Evolutionary conservation across 1,284 basidiomycete genomes (phyloP).

Genomic region (Tremellales sp.): DNA sequence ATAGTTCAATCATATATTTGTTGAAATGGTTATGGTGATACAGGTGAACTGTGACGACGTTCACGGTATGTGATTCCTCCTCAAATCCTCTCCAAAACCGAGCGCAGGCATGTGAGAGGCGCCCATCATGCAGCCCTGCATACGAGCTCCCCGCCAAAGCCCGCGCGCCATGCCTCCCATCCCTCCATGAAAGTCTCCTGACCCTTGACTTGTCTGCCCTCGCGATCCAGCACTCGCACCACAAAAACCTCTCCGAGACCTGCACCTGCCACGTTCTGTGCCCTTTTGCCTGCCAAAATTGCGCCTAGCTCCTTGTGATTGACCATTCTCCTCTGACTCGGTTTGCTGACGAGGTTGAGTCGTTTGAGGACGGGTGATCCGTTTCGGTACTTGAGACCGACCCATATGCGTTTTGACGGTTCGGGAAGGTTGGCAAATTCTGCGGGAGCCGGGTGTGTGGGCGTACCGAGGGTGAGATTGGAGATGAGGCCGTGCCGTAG

Average conservation of each 20-base stretch:
- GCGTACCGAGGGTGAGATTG: conserved; percentile 41
- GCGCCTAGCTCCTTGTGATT: conserved; percentile 38
- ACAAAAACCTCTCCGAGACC: conserved; percentile 47
- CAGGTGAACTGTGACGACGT: conserved; percentile 2
- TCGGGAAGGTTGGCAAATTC: conserved; percentile 31
- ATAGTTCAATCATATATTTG: no score
- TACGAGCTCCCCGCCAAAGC: conserved; percentile 46
- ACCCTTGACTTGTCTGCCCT: conserved; percentile 16
- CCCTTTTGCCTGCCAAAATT: conserved; percentile 41
- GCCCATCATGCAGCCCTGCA: conserved; percentile 42
- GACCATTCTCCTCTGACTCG: conserved; percentile 34
- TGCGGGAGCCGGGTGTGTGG: conserved; percentile 34
- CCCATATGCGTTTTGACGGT: conserved; percentile 39
- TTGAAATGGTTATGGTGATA: conserved; percentile 5
- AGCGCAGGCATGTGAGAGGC: no score
- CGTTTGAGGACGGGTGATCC: conserved; percentile 43
- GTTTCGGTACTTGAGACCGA: conserved; percentile 43
- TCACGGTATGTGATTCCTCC: no score
- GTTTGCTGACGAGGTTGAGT: conserved; percentile 42
- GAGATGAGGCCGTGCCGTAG: conserved; percentile 46
- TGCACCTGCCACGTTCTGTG: conserved; percentile 40
- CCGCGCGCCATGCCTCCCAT: conserved; percentile 48
- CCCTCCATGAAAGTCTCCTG: conserved; percentile 42
- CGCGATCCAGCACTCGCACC: conserved; percentile 28
- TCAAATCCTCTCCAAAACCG: no score